Evolutionary conservation across 2,329 filamentous ascomycete species (phyloP).

Genomic region (Alternaria metachromatica): DNA sequence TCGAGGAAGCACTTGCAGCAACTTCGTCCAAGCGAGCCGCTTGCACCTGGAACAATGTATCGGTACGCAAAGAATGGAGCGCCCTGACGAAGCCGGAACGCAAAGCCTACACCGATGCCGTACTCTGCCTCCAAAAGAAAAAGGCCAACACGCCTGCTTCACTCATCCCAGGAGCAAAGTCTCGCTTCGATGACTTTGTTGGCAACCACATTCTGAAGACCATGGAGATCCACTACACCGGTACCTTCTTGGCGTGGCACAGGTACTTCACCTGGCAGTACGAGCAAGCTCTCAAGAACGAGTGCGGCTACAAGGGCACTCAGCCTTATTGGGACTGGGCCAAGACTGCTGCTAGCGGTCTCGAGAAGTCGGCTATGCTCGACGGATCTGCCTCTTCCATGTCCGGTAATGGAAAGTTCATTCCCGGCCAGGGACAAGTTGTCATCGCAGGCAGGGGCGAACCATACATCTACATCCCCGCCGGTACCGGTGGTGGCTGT

Average conservation of each 20-base stretch:
- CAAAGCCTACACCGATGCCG: conserved; percentile 46
- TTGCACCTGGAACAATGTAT: conserved; percentile 34
- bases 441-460: conserved; percentile 24
- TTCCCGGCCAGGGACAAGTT: conserved; percentile 34
- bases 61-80: conserved; percentile 39
- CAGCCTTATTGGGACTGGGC: conserved; percentile 63
- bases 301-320: conserved; percentile 52
- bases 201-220: conserved; percentile 48
- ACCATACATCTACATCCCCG: conserved; percentile 48
- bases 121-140: conserved; percentile 43
- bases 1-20: conserved; percentile 22
- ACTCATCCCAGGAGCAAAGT: conserved; percentile 38
- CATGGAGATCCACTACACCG: conserved; percentile 43
- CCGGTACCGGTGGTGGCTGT: conserved; percentile 63
- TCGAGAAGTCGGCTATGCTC: conserved; percentile 58
- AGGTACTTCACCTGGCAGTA: conserved; percentile 51
- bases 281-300: conserved; percentile 50
- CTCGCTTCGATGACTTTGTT: conserved; percentile 48
- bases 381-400: conserved; percentile 59
- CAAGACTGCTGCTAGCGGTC: conserved; percentile 54
- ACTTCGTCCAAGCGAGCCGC: conserved; percentile 27
- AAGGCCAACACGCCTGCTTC: conserved; percentile 35
- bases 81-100: conserved; percentile 34
- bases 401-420: conserved; percentile 55
- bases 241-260: conserved; percentile 47